Base-by-base conservation (phyloP, 2,329 filamentous ascomycete genomes). In the Alternaria brassicae region DNA sequence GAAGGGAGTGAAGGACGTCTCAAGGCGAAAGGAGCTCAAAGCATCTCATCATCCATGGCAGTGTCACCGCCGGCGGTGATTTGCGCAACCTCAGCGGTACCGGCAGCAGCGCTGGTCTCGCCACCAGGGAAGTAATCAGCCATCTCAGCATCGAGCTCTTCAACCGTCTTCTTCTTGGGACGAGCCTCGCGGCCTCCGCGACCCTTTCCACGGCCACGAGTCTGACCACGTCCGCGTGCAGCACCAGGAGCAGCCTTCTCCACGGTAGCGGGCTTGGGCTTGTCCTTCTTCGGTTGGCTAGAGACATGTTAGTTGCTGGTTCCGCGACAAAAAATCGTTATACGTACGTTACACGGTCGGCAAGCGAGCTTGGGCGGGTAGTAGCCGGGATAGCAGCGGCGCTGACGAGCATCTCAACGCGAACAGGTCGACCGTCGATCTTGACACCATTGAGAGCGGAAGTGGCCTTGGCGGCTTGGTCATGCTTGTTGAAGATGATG, bases 81-180 rank as follows among this genome's bases (percentile, higher is more conserved):
- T 76, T 53, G 81, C 70, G 59, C 83, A 62, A 81, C 80, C 36
- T 63, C 68, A 41, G 73, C 71, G 42, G 80, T 81, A 61, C 80
- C 82, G 41, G 78, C 77, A 4, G 80, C 75, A 56, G 77, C 76
- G 52, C 75, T 78, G 52, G 79, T 81, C 36, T 78, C 75, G 48
- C 75, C 81, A 28, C 77, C 76, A 53, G 84, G 88, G 77, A 96
- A 98, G 82, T 99, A 99, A 79, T 98, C 95, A 19, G 88, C 89
- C 95, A 99, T 99, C 79, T 99, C 95, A 4, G 92, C 93, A 78
- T 99, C 95, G 25, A 99, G 88, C 82, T 99, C 93, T 77, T 97
- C 94, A 1, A 90, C 88, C 0, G 93, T 96, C 91, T 98, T 99
- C 91, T 98, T 98, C 82, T 84, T 81, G 84, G 79, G 82, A 63